Conservation (phyloP, 2,329 filamentous ascomycete species). For the Fusarium multiceps region DNA sequence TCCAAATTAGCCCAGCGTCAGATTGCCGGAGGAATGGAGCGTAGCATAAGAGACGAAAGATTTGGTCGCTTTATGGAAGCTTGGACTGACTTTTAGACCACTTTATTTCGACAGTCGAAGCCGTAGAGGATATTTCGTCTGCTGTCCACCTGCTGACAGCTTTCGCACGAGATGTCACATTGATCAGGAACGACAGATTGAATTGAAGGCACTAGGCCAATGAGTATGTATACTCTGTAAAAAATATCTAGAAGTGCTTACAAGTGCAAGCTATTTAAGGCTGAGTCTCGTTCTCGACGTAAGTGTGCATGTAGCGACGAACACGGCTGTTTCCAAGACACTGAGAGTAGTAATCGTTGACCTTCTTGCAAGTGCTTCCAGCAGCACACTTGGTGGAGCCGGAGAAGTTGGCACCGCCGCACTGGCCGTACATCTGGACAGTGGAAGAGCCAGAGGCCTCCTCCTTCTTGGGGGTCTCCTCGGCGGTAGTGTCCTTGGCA, state of each 20-base stretch:
- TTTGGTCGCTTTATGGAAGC: fast-evolving
- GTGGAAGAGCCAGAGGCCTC: neutral
- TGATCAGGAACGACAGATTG: neutral
- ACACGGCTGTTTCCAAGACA: slow-evolving; percentile 19
- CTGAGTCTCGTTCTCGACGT: neutral
- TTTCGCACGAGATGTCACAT: too few relatives aligned
- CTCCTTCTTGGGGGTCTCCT: neutral
- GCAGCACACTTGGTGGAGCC: slow-evolving; percentile 18
- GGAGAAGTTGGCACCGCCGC: slow-evolving; percentile 22
- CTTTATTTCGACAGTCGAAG: too few relatives aligned
- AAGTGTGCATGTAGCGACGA: slow-evolving; percentile 3
- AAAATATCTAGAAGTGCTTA: neutral
- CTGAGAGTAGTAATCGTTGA: slow-evolving; percentile 33
- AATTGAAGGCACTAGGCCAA: neutral
- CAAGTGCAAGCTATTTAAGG: neutral
- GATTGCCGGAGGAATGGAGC: neutral
- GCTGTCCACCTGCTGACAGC: too few relatives aligned
- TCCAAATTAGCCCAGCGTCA: neutral
- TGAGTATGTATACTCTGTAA: neutral
- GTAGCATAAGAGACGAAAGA: neutral
- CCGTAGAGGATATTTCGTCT: too few relatives aligned
- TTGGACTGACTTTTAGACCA: neutral
- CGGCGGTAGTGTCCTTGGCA: neutral
- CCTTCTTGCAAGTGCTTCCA: slow-evolving; percentile 24
- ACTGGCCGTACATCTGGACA: slow-evolving; percentile 26